Percentiles rank a stretch among this genome's conserved stretches.
These are phyloP conservation scores for Medicago truncatula DNA, from an alignment of 306 rosid genomes.

Conservation along the genomic window DNA sequence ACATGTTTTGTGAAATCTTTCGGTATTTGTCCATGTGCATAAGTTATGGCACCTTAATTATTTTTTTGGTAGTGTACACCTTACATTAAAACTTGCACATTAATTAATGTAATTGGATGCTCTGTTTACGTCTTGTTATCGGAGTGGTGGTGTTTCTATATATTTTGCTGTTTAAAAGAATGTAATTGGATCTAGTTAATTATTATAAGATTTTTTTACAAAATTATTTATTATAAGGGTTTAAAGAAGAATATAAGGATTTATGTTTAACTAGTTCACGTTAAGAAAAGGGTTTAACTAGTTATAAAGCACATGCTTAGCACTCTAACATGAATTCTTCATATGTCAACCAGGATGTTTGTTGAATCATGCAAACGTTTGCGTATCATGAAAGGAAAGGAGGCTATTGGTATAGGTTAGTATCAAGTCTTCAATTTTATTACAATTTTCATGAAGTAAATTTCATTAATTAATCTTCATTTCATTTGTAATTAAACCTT, in stretches of 20 bases:
- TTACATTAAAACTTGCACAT: too few relatives aligned
- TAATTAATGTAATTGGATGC: too few relatives aligned
- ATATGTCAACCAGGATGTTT: constrained; percentile 68
- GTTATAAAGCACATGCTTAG: too few relatives aligned
- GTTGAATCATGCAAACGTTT: constrained; percentile 94
- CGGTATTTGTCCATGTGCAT: constrained; percentile 4
- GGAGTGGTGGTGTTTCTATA: too few relatives aligned
- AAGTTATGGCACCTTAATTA: background rate
- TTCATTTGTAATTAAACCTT: background rate
- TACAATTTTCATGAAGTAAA: background rate
- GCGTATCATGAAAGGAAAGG: constrained; percentile 93
- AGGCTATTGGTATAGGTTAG: constrained; percentile 90
- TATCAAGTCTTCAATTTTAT: background rate
- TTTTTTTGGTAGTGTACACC: too few relatives aligned
- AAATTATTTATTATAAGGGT: too few relatives aligned
- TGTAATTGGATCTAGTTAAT: background rate
- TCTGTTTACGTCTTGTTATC: too few relatives aligned
- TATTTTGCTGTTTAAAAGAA: too few relatives aligned
- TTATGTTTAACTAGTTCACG: too few relatives aligned
- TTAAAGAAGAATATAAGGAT: background rate
- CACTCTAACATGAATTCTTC: constrained; percentile 8
- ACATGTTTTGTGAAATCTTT: background rate
- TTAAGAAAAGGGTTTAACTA: background rate
- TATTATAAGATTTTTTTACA: background rate
- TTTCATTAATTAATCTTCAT: background rate